Evolutionary conservation across 2,329 filamentous ascomycete genomes (phyloP).

Genomic region (Ascochyta lentis): DNA sequence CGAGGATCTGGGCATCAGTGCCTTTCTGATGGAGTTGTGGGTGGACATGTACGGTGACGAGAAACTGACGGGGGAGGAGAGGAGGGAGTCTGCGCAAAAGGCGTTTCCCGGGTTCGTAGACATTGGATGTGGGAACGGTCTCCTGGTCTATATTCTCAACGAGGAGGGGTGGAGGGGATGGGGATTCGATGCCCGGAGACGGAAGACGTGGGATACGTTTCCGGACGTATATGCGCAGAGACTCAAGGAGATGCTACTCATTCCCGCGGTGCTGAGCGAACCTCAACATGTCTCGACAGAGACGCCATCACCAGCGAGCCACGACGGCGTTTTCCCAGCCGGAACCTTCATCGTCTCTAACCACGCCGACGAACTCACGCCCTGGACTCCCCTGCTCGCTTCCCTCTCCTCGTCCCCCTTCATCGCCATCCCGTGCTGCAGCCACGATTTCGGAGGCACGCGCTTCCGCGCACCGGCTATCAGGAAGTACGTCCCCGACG

Average conservation of each 20-base stretch:
- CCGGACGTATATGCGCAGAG: slow-evolving; percentile 55
- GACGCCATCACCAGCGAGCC: slow-evolving; percentile 24
- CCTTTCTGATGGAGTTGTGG: slow-evolving; percentile 94
- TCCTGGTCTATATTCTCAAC: slow-evolving; percentile 83
- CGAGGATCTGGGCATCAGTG: slow-evolving; percentile 88
- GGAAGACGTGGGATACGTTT: slow-evolving; percentile 86
- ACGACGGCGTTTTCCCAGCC: slow-evolving; percentile 70
- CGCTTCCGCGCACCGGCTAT: slow-evolving; percentile 67
- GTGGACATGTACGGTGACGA: slow-evolving; percentile 72
- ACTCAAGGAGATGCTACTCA: slow-evolving; percentile 66
- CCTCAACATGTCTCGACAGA: neutral
- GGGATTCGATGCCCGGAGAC: slow-evolving; percentile 87
- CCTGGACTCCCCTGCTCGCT: slow-evolving; percentile 92
- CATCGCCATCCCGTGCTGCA: slow-evolving; percentile 94
- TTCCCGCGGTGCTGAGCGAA: slow-evolving; percentile 58
- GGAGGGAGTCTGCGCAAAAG: slow-evolving; percentile 19
- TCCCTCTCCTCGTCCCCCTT: slow-evolving; percentile 79
- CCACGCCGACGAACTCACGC: slow-evolving; percentile 93
- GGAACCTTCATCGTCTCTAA: slow-evolving; percentile 95
- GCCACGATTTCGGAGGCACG: slow-evolving; percentile 80
- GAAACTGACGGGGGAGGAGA: slow-evolving; percentile 1
- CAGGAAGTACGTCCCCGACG: slow-evolving; percentile 25
- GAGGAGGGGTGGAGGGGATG: slow-evolving; percentile 83
- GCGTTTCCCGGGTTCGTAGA: slow-evolving; percentile 90
- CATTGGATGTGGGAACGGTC: slow-evolving; percentile 92